These are phyloP conservation scores for Moniliophthora roreri DNA, from an alignment of 1,284 basidiomycete genomes.

Conservation along the genomic window DNA sequence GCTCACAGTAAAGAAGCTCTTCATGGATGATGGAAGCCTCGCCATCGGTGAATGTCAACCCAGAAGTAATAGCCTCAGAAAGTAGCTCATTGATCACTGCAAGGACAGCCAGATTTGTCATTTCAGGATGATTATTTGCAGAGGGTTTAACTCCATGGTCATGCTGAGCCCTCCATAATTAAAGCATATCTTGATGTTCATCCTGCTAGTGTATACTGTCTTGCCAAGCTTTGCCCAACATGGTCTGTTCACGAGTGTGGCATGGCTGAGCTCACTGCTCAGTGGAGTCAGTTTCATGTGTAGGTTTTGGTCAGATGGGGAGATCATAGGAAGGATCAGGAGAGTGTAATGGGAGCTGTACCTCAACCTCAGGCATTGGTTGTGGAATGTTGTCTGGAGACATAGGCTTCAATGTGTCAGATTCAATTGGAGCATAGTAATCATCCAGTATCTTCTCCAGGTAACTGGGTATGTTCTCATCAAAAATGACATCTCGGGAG, in stretches of 20 bases:
- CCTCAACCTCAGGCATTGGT: too few relatives aligned
- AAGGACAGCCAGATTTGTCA: too few relatives aligned
- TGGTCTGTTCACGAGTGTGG: background rate
- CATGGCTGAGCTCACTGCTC: background rate
- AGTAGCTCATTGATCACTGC: background rate
- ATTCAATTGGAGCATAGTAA: background rate
- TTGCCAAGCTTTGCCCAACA: background rate
- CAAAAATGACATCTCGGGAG: constrained; percentile 16
- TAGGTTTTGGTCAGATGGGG: too few relatives aligned
- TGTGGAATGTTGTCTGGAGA: background rate
- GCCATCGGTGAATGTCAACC: too few relatives aligned
- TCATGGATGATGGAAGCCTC: too few relatives aligned
- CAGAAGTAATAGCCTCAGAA: too few relatives aligned
- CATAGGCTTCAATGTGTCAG: background rate
- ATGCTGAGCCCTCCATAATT: background rate
- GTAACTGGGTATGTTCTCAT: background rate
- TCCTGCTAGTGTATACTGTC: background rate
- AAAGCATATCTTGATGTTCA: too few relatives aligned
- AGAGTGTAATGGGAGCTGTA: background rate
- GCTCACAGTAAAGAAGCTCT: too few relatives aligned
- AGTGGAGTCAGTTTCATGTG: background rate
- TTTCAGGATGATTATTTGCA: too few relatives aligned
- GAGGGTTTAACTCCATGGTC: too few relatives aligned
- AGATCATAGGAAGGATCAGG: background rate
- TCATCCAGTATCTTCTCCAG: background rate